Evolutionary conservation across 441 rosid species (phyloP).

Genomic region (Syzygium malaccense): DNA sequence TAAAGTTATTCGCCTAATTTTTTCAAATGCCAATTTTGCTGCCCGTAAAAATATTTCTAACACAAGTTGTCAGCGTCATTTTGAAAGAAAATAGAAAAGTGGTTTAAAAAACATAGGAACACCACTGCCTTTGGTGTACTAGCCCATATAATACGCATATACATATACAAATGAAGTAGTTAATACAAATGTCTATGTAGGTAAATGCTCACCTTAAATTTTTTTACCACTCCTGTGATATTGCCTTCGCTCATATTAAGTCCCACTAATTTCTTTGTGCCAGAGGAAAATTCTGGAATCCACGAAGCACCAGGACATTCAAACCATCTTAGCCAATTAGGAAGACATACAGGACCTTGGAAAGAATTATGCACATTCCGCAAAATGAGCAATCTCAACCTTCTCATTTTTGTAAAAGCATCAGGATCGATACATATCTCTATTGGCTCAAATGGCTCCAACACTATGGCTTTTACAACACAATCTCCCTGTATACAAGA

Average conservation of each 20-base stretch:
- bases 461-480: neutral
- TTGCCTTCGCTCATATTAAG: neutral
- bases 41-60: too few relatives aligned
- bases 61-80: neutral
- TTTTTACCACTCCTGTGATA: neutral
- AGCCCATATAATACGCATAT: neutral
- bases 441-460: too few relatives aligned
- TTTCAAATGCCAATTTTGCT: neutral
- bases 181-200: accelerated
- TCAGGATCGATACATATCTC: too few relatives aligned
- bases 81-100: neutral
- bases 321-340: neutral
- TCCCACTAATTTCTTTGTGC: neutral
- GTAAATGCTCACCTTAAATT: neutral
- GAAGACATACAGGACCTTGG: neutral
- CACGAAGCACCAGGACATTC: neutral
- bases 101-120: neutral
- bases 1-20: too few relatives aligned
- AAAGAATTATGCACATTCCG: neutral
- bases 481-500: accelerated
- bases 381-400: neutral
- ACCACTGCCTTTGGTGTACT: neutral
- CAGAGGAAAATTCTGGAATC: neutral
- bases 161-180: neutral
- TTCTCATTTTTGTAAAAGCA: too few relatives aligned